These are phyloP conservation scores for Pseudonitzschia pungens DNA, from an alignment of 108 stramenopile species.

Conservation along the genomic window DNA sequence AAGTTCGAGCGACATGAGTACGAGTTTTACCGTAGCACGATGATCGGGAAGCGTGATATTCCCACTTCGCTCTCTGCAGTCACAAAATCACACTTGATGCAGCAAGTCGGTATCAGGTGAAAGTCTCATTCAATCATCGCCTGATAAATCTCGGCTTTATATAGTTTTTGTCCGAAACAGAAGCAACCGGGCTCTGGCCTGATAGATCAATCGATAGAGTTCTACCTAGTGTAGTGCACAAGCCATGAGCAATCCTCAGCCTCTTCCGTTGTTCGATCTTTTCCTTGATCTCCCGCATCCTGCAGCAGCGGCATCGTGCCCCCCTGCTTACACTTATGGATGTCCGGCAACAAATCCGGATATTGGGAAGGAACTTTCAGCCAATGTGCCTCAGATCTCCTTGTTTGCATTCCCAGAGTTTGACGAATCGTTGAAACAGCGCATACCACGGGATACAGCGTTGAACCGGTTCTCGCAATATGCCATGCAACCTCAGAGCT, in stretches of 20 bases:
- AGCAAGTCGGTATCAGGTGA: too few relatives aligned
- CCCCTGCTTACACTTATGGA: conserved; percentile 29
- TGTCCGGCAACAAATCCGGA: conserved; percentile 30
- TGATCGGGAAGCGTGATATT: too few relatives aligned
- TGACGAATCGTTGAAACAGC: conserved; percentile 40
- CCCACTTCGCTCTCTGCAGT: too few relatives aligned
- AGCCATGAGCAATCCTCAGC: background rate
- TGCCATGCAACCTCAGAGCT: conserved; percentile 54
- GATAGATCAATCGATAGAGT: background rate
- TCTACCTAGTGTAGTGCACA: background rate
- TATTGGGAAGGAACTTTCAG: conserved; percentile 43
- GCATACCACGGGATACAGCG: conserved; percentile 23
- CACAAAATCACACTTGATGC: too few relatives aligned
- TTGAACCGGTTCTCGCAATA: conserved; percentile 71
- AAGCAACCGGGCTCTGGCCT: background rate
- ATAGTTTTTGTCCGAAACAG: background rate
- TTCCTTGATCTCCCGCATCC: conserved; percentile 86
- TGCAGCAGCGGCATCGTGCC: conserved; percentile 31
- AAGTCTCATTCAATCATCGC: too few relatives aligned
- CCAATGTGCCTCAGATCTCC: conserved; percentile 48
- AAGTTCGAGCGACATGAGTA: too few relatives aligned
- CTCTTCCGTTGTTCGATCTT: conserved; percentile 60
- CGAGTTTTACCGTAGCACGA: too few relatives aligned
- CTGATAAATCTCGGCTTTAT: too few relatives aligned
- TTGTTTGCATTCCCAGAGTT: conserved; percentile 82